Base-by-base conservation (phyloP, 129 eudicot genomes). In the Chrysanthemum seticuspe region DNA sequence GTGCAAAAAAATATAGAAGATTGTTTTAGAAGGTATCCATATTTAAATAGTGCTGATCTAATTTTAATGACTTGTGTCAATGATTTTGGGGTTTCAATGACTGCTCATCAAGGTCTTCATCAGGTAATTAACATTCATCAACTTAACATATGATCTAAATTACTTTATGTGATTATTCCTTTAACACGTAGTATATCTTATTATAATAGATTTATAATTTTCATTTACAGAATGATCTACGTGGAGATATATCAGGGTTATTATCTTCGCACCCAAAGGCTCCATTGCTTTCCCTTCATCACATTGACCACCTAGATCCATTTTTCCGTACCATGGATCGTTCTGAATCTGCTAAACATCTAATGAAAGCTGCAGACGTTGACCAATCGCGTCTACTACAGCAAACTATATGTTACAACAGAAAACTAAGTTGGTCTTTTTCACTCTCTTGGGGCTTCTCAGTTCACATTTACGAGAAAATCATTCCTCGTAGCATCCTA, bases 221-320 rank as follows among this genome's bases (percentile, higher is more conserved):
- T 19, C 0, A 19, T 19, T 21, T 58, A 10, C 21, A 29, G 48
- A 62, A 29, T 10, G 67, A 62, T 13, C 48, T 62, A 13, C 21
- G 4, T 62, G 67, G 48, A 62, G 67, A 62, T 6, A 6, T 62
- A 25, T 62, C 67, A 13, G 67, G 67, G 34, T 31, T 62, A 12
- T 29, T 62, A 8, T 29, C 67, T 3, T 27, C 67, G n/a, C 67
- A 62, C 34, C 67, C 67, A 13, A 29, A 29, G n/a, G 67, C 48
- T 6, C 67, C 67, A 62, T 29, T 62, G 48, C 48, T 62, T 62
- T 62, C 67, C 11, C 67, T 62, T 10, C 67, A 62, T 62, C 67
- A 62, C 3, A 12, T 62, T 13, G 67, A 62, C 48, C 67, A 62
- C 10, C 10, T 29, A 13, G 67, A 62, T 5, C 67, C 67, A 13